Conservation (phyloP, 768 basidiomycete species). For the Suillus luteus region DNA sequence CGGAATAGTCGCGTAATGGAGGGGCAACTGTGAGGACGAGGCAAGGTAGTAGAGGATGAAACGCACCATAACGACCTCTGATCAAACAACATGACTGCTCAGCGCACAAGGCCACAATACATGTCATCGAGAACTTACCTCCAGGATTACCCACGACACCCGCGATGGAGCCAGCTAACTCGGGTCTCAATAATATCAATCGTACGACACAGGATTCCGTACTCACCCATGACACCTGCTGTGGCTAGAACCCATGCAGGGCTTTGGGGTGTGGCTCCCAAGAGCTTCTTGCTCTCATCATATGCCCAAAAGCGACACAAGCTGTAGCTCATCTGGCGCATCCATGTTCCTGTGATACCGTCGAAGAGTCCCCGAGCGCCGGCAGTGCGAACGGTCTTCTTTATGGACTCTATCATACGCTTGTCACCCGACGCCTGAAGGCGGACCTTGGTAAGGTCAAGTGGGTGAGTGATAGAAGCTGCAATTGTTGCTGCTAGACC, state of each 20-base stretch:
- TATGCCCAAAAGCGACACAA: conserved; percentile 94
- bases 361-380: conserved; percentile 77
- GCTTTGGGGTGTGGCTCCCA: conserved; percentile 66
- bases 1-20: conserved; percentile 14
- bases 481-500: conserved; percentile 87
- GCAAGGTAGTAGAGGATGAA: conserved; percentile 3
- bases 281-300: conserved; percentile 83
- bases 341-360: conserved; percentile 85
- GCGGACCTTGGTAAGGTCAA: conserved; percentile 90
- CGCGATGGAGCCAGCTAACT: conserved; percentile 77
- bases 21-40: conserved; percentile 5
- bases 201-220: not conserved
- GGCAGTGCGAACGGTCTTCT: conserved; percentile 80
- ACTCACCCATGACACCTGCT: conserved; percentile 86
- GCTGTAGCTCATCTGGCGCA: conserved; percentile 93
- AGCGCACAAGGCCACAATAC: not conserved
- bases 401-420: conserved; percentile 81
- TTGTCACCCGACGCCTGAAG: conserved; percentile 92
- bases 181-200: not conserved
- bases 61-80: conserved; percentile 73
- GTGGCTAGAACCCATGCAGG: conserved; percentile 80
- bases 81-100: not conserved
- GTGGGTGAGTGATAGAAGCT: conserved; percentile 84
- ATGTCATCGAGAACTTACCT: conserved; percentile 43
- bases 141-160: conserved; percentile 89